These are phyloP conservation scores for Amanita rimosa DNA, from an alignment of 768 basidiomycete species.

Conservation along the genomic window DNA sequence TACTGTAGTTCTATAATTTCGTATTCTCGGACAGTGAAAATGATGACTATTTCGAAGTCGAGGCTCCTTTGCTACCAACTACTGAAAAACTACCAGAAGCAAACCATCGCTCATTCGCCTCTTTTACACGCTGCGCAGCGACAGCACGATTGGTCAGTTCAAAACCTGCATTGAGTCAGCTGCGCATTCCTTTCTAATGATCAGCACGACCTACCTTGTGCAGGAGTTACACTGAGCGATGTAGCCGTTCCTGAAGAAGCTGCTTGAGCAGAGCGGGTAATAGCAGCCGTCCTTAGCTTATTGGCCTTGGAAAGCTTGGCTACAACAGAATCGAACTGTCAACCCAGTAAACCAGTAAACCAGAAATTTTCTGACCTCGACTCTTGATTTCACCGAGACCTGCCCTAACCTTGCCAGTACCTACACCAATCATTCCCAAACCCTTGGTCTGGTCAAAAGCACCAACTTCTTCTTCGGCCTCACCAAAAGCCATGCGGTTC, in stretches of 20 bases:
- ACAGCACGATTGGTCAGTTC: conserved; percentile 91
- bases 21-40: conserved; percentile 5
- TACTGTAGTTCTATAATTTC: conserved; percentile 11
- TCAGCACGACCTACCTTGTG: conserved; percentile 55
- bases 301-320: conserved; percentile 96
- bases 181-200: background rate
- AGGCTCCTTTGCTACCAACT: conserved; percentile 41
- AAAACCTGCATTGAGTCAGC: conserved; percentile 45
- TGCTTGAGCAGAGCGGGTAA: conserved; percentile 63
- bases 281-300: conserved; percentile 78
- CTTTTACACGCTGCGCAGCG: conserved; percentile 78
- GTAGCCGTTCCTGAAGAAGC: conserved; percentile 78
- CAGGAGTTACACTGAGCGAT: conserved; percentile 88
- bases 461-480: conserved; percentile 92
- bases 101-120: conserved; percentile 98
- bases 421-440: conserved; percentile 88
- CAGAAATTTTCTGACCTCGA: conserved; percentile 48
- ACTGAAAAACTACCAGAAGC: conserved; percentile 77
- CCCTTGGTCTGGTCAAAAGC: conserved; percentile 98
- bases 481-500: conserved; percentile 93
- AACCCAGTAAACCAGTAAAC: background rate
- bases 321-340: conserved; percentile 18
- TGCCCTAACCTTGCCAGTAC: conserved; percentile 84
- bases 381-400: conserved; percentile 82
- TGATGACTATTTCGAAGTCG: conserved; percentile 2